Evolutionary conservation across 169 alveolate species (phyloP).

Genomic region (Ichthyophthirius multifiliis): DNA sequence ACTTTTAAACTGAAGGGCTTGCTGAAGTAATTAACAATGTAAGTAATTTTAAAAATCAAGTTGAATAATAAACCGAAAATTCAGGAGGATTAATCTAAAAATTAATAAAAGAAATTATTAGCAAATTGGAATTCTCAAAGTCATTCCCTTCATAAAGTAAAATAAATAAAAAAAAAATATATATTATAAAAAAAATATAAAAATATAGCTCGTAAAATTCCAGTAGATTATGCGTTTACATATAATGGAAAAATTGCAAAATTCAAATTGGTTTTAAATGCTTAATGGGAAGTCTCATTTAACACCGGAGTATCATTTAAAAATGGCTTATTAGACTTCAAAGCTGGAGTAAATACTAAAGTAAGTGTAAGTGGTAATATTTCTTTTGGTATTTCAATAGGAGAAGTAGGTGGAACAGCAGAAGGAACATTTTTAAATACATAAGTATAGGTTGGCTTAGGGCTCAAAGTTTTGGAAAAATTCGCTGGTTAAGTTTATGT

Average conservation of each 20-base stretch:
- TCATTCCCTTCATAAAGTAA: no score
- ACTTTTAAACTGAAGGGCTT: no score
- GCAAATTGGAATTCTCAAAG: no score
- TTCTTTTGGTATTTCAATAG: neutral
- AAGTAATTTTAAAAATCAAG: no score
- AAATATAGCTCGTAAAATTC: no score
- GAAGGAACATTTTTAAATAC: constrained; percentile 1
- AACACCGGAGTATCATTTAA: neutral
- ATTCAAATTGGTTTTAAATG: neutral
- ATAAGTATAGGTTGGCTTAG: neutral
- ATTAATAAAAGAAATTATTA: no score
- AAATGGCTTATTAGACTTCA: neutral
- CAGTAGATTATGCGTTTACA: neutral
- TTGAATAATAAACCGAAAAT: no score
- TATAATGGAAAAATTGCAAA: neutral
- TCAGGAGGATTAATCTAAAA: no score
- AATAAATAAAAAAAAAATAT: no score
- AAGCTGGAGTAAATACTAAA: neutral
- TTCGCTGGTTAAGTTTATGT: neutral
- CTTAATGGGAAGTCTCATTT: neutral
- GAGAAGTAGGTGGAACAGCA: neutral
- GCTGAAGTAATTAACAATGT: no score
- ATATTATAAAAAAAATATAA: no score
- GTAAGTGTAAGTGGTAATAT: neutral
- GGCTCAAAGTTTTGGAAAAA: neutral